phyloP scores from a whole-genome alignment of 225 moss, liverwort and hornwort genomes.

The Thuidium tamariscinum region DNA sequence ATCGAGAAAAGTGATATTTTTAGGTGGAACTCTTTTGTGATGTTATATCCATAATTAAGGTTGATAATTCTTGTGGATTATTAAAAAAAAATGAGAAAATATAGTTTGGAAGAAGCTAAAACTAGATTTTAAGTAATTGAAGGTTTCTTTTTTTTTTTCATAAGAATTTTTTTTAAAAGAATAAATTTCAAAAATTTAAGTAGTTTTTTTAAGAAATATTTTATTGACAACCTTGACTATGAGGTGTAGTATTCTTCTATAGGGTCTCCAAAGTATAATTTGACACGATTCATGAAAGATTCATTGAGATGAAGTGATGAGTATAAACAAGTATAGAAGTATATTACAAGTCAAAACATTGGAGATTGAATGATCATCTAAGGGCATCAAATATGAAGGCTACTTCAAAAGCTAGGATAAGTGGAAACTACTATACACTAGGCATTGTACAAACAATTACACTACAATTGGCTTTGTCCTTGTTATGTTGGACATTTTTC shows the following conservation, averaged over 20 bases:
- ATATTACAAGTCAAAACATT: fast-evolving
- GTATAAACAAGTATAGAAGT: fast-evolving
- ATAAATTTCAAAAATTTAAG: neutral
- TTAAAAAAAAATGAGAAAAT: fast-evolving
- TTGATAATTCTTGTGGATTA: neutral
- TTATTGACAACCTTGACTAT: fast-evolving
- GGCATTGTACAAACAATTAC: neutral
- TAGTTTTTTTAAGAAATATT: neutral
- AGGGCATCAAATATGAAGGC: fast-evolving
- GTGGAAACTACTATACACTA: neutral
- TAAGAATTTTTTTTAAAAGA: neutral
- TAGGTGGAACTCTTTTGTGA: fast-evolving
- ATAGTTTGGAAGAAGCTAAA: neutral
- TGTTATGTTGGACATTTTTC: neutral
- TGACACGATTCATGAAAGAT: neutral
- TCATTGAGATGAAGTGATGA: neutral
- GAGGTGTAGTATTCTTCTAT: neutral
- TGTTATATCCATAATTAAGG: fast-evolving
- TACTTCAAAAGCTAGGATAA: neutral
- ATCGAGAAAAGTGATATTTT: fast-evolving
- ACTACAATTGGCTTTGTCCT: fast-evolving
- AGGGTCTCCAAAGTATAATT: neutral
- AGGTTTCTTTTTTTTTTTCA: fast-evolving
- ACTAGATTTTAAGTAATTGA: neutral
- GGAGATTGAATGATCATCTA: neutral